Base-by-base conservation (phyloP, 306 rosid genomes). In the Medicago lupulina region DNA sequence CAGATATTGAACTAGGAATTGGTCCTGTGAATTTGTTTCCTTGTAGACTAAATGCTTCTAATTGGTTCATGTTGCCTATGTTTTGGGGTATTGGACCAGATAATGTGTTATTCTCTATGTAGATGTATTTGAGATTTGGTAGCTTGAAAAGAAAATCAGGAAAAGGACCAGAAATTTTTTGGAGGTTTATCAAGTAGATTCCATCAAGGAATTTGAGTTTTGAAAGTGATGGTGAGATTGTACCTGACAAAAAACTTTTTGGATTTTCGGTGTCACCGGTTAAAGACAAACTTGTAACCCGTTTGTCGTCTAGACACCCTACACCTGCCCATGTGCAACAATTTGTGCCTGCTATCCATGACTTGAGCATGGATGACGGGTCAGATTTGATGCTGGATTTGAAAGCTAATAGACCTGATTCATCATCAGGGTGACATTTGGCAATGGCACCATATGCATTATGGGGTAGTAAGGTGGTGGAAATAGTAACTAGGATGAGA, bases 261-360 rank as follows among this genome's bases (percentile, higher is more conserved):
- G 93, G 82, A 1, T 71, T 55, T 3, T 85, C 80, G 41, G 23
- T 17, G 50, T 87, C 85, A 14, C 96, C 95, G 3, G 0, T 0
- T 12, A 91, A 14, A 0, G n/a, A 50, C 0, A 94, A 23, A 0
- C 28, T 55, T 1, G 76, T 71, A 78, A 94, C 97, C 44, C 97
- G 93, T 41, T 73, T 87, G 60, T 76, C 28, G 70, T 17, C 60
- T 4, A 47, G 14, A 76, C 98, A 94, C 3, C 0, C 15, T 0
- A 87, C 53, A 0, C 96, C 97, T 0, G n/a, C 14, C 98, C 98
- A 94, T 1, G 75, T 44, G 76, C 98, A 91, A 74, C 98, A 94
- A 71, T 90, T 85, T 0, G 89, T 84, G 31, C 87, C 86, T 5
- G 72, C 8, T 44, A 82, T 87, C 97, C 98, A 94, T 2, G 93